Percentiles rank a stretch among this genome's conserved stretches.
Evolutionary conservation across 768 basidiomycete genomes (phyloP).

Genomic region (Boletus rex-veris): DNA sequence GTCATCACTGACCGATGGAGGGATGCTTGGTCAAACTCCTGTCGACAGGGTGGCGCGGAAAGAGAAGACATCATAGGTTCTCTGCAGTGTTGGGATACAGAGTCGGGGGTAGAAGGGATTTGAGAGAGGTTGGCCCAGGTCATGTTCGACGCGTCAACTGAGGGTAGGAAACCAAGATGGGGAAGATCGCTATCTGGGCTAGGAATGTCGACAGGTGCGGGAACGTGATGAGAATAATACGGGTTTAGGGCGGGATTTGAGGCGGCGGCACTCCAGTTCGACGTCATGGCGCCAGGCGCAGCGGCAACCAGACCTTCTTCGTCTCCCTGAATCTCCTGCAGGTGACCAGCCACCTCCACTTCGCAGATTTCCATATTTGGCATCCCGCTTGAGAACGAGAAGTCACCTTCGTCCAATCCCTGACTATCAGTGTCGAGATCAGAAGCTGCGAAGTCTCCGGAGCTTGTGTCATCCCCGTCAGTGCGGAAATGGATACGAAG

Average conservation of each 20-base stretch:
- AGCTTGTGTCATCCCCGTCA: constrained; percentile 28
- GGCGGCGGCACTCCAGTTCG: constrained; percentile 13
- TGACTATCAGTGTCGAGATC: constrained; percentile 34
- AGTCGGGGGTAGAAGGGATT: constrained; percentile 10
- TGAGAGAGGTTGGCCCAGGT: constrained; percentile 22
- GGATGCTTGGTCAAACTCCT: constrained; percentile 52
- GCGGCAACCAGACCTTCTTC: constrained; percentile 54
- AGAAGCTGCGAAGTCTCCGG: constrained; percentile 26
- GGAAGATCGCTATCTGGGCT: constrained; percentile 19
- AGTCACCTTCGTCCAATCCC: constrained; percentile 33
- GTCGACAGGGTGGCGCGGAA: constrained; percentile 69
- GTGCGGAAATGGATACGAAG: constrained; percentile 63
- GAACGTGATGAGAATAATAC: constrained; percentile 23
- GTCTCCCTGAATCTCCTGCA: constrained; percentile 54
- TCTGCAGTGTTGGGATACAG: constrained; percentile 34
- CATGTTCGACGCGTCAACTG: constrained; percentile 24
- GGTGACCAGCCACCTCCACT: constrained; percentile 54
- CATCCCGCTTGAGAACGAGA: constrained; percentile 29
- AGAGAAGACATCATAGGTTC: constrained; percentile 41
- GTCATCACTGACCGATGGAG: constrained; percentile 24
- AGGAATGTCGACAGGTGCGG: constrained; percentile 15
- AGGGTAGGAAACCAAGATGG: constrained; percentile 18
- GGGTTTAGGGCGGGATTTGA: constrained; percentile 16
- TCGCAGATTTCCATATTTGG: constrained; percentile 56
- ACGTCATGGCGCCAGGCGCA: constrained; percentile 16